Evolutionary conservation across 148 eudicot genomes (phyloP).

Genomic region (Gaultheria prostrata): DNA sequence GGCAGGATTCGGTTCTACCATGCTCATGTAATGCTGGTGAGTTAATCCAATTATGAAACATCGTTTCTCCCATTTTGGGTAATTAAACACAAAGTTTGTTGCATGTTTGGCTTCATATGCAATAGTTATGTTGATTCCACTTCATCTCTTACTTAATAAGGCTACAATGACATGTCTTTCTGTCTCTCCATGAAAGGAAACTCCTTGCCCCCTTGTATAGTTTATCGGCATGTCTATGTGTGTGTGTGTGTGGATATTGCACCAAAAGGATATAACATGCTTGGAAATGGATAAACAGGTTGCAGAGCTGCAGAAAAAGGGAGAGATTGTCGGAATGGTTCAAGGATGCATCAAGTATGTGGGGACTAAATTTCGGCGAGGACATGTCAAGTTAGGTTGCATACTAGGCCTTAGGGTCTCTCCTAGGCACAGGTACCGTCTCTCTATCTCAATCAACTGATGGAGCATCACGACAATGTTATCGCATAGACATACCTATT

Average conservation of each 20-base stretch:
- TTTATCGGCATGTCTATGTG: background rate
- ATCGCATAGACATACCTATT: background rate
- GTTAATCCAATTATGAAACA: background rate
- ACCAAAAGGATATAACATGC: background rate
- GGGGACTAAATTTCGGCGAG: conserved; percentile 15
- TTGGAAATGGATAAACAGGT: conserved; percentile 15
- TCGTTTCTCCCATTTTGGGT: background rate
- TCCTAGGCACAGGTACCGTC: background rate
- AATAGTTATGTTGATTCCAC: background rate
- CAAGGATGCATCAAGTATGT: conserved; percentile 18
- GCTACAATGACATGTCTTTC: background rate
- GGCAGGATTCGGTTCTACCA: conserved; percentile 14
- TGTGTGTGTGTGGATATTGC: background rate
- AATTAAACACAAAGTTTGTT: background rate
- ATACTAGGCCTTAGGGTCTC: conserved; percentile 21
- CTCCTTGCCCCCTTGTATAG: background rate
- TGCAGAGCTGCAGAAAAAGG: conserved; percentile 15
- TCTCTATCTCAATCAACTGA: background rate
- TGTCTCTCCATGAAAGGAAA: background rate
- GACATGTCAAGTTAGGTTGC: conserved; percentile 18
- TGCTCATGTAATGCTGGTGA: conserved; percentile 21
- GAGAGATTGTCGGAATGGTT: conserved; percentile 15
- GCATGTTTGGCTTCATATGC: background rate
- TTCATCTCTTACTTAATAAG: background rate
- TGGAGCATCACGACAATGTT: background rate